A percentile compares a stretch with the other conserved stretches of the same genome.
These are phyloP conservation scores for Calonectria pseudoturangicola DNA, from an alignment of 2,329 filamentous ascomycete species.

Conservation along the genomic window DNA sequence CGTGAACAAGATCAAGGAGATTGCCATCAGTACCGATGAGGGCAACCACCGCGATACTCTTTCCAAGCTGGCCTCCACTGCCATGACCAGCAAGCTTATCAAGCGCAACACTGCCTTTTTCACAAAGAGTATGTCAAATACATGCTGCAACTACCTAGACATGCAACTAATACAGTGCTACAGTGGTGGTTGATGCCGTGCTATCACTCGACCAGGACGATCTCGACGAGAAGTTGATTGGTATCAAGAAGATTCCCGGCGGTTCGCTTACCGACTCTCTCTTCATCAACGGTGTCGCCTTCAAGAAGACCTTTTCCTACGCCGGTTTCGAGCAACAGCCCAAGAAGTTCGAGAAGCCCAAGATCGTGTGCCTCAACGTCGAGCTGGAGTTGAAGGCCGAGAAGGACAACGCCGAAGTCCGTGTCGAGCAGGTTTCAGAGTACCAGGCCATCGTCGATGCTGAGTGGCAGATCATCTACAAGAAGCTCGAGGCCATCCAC, in stretches of 20 bases:
- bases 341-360: conserved; percentile 94
- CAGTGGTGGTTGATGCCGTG: conserved; percentile 98
- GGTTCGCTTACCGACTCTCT: conserved; percentile 96
- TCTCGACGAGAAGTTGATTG: conserved; percentile 97
- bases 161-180: conserved; percentile 53
- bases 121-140: conserved; percentile 85
- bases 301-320: conserved; percentile 99
- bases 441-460: conserved; percentile 99
- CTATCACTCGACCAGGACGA: conserved; percentile 96
- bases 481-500: conserved; percentile 97
- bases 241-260: conserved; percentile 98
- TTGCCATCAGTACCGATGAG: conserved; percentile 89
- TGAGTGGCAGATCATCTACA: conserved; percentile 99
- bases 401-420: conserved; percentile 99
- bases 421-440: conserved; percentile 98
- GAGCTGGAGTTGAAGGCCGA: conserved; percentile 99
- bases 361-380: conserved; percentile 98
- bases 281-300: conserved; percentile 98
- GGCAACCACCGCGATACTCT: conserved; percentile 91
- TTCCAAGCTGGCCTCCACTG: conserved; percentile 91
- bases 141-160: background rate
- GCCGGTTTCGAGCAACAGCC: conserved; percentile 99
- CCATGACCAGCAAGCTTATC: conserved; percentile 99
- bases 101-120: conserved; percentile 98
- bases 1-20: conserved; percentile 99